A percentile compares a stretch with the other conserved stretches of the same genome.
phyloP scores from a whole-genome alignment of 345 rosid genomes.

The Ceriops decandra region DNA sequence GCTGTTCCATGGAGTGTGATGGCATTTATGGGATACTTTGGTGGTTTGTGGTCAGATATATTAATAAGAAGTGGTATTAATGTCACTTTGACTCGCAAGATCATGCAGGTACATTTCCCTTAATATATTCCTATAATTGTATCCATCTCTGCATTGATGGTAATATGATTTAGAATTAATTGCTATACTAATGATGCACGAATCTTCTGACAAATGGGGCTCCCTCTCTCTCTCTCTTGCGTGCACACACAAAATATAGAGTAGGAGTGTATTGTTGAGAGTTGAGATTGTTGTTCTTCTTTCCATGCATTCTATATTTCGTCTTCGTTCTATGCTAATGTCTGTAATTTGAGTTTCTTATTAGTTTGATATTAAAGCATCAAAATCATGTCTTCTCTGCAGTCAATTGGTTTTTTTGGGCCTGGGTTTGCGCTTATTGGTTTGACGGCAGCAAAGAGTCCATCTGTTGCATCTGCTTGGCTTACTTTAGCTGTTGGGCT shows the following conservation, averaged over 20 bases:
- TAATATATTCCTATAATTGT: not conserved
- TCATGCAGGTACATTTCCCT: slow-evolving; percentile 66
- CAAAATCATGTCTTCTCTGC: slow-evolving; percentile 29
- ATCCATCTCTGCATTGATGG: too few species aligned
- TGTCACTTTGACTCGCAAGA: slow-evolving; percentile 78
- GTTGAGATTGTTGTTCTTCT: not conserved
- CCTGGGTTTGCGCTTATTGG: slow-evolving; percentile 80
- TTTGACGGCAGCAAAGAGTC: slow-evolving; percentile 66
- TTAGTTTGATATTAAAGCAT: slow-evolving; percentile 11
- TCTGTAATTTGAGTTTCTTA: not conserved
- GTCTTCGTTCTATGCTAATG: not conserved
- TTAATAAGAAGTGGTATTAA: slow-evolving; percentile 67
- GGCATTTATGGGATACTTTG: slow-evolving; percentile 85
- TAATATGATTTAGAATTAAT: too few species aligned
- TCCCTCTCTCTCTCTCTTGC: too few species aligned
- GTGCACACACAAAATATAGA: too few species aligned
- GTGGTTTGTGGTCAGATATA: slow-evolving; percentile 74
- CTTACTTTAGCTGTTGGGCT: slow-evolving; percentile 84
- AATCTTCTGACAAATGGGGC: too few species aligned
- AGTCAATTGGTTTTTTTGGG: slow-evolving; percentile 90
- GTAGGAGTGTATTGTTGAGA: too few species aligned
- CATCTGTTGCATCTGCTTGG: slow-evolving; percentile 83
- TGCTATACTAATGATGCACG: too few species aligned
- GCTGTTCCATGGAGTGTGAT: slow-evolving; percentile 94
- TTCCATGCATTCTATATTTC: not conserved